Conservation (phyloP, 257 asterid genomes). For the Scutellaria galericulata region DNA sequence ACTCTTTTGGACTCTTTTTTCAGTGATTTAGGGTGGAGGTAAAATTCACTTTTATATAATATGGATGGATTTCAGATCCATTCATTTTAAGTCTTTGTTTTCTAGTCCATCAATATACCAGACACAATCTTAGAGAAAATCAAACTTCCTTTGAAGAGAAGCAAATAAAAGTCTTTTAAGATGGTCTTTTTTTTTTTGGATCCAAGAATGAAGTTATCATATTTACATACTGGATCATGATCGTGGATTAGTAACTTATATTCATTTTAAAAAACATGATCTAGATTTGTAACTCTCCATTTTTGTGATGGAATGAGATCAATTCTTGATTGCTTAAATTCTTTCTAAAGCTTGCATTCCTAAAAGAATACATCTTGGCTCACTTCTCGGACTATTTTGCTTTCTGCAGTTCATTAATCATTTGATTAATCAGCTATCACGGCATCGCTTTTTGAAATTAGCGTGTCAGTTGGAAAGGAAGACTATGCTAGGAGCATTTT, state of each 20-base stretch:
- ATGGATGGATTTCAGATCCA: too few relatives aligned
- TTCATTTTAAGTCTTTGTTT: too few relatives aligned
- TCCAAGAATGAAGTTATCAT: slow-evolving; percentile 4
- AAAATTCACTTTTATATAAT: too few relatives aligned
- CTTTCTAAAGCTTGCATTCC: neutral
- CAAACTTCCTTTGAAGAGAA: neutral
- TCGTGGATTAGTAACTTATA: neutral
- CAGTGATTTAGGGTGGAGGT: too few relatives aligned
- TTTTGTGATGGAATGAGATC: slow-evolving; percentile 16
- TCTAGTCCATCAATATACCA: too few relatives aligned
- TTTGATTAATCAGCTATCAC: slow-evolving; percentile 79
- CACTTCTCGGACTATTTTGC: slow-evolving; percentile 29
- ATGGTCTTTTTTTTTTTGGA: neutral
- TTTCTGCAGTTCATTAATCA: slow-evolving; percentile 85
- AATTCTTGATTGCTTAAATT: slow-evolving; percentile 25
- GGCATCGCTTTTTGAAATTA: slow-evolving; percentile 87
- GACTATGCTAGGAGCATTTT: slow-evolving; percentile 92
- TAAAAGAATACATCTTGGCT: slow-evolving; percentile 28
- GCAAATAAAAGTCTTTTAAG: neutral
- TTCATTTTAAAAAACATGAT: neutral
- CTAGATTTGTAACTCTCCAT: neutral
- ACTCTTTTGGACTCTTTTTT: too few relatives aligned
- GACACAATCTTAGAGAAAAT: neutral
- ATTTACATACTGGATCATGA: too few relatives aligned
- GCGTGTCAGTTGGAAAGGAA: slow-evolving; percentile 96